Evolutionary conservation across 495 filamentous ascomycete species (phyloP).

Genomic region (Podospora sp.): DNA sequence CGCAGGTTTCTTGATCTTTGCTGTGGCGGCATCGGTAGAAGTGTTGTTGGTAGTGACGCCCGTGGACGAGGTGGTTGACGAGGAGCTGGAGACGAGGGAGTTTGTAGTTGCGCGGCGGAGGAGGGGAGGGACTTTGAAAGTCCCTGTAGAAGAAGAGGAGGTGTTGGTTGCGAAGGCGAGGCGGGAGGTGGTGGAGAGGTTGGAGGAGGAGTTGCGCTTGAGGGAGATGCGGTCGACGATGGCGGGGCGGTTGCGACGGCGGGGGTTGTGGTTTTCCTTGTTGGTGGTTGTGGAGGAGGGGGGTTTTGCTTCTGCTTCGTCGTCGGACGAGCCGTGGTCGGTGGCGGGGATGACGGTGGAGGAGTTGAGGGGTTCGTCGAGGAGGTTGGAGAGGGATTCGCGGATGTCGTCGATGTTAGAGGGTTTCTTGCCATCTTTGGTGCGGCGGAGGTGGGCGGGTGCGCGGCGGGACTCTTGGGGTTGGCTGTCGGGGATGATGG

Average conservation of each 20-base stretch:
- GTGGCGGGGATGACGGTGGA: constrained; percentile 44
- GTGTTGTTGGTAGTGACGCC: constrained; percentile 42
- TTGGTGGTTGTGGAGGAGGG: constrained; percentile 33
- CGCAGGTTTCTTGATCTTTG: constrained; percentile 70
- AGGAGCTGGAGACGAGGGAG: constrained; percentile 45
- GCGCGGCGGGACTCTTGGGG: constrained; percentile 39
- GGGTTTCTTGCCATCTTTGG: constrained; percentile 60
- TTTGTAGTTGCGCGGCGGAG: constrained; percentile 76
- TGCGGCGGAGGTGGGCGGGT: constrained; percentile 63
- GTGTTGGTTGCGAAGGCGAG: constrained; percentile 63
- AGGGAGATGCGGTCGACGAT: constrained; percentile 78
- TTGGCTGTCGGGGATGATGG: constrained; percentile 51
- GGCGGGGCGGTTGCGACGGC: constrained; percentile 34
- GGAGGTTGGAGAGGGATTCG: constrained; percentile 75
- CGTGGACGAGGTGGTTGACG: constrained; percentile 31
- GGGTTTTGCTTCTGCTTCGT: constrained; percentile 41
- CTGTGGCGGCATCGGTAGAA: constrained; percentile 41
- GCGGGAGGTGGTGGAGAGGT: constrained; percentile 46
- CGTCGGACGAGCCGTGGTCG: constrained; percentile 44
- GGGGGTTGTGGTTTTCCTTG: constrained; percentile 48
- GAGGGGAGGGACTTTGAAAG: constrained; percentile 75
- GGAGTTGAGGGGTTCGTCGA: constrained; percentile 61
- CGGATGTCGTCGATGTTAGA: constrained; percentile 76
- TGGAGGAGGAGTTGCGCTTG: constrained; percentile 60
- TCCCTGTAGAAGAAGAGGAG: constrained; percentile 27